phyloP scores from a whole-genome alignment of 2,329 filamentous ascomycete species.

The Fusarium algeriense region DNA sequence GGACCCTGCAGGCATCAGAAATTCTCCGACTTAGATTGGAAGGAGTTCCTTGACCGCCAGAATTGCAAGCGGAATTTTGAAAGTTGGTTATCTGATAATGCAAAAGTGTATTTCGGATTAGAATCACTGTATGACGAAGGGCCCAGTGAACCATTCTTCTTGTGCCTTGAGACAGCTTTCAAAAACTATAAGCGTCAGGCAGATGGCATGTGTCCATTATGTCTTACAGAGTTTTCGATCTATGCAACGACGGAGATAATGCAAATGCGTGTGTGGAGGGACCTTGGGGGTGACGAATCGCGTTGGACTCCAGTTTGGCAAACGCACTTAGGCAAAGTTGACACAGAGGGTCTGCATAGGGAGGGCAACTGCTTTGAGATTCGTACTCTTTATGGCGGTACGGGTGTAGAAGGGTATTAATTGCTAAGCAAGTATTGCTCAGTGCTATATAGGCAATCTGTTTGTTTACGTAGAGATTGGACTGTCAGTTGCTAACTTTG shows the following conservation, averaged over 20 bases:
- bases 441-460: too few species aligned
- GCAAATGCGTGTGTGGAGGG: not conserved
- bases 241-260: not conserved
- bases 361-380: not conserved
- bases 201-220: not conserved
- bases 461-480: too few species aligned
- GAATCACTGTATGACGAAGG: not conserved
- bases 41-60: not conserved
- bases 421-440: not conserved
- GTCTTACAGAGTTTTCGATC: slow-evolving; percentile 14
- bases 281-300: not conserved
- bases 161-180: not conserved
- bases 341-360: too few species aligned
- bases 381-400: not conserved
- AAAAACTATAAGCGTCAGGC: too few species aligned
- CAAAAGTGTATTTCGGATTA: too few species aligned
- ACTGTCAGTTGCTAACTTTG: too few species aligned
- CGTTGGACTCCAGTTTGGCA: not conserved
- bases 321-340: not conserved
- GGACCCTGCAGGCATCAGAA: slow-evolving; percentile 5
- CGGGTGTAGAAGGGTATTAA: not conserved
- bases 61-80: not conserved
- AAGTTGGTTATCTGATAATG: not conserved
- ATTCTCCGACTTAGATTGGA: not conserved
- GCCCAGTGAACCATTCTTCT: not conserved